phyloP scores from a whole-genome alignment of 1,139 yeast species.

The Hyphopichia fennica region DNA sequence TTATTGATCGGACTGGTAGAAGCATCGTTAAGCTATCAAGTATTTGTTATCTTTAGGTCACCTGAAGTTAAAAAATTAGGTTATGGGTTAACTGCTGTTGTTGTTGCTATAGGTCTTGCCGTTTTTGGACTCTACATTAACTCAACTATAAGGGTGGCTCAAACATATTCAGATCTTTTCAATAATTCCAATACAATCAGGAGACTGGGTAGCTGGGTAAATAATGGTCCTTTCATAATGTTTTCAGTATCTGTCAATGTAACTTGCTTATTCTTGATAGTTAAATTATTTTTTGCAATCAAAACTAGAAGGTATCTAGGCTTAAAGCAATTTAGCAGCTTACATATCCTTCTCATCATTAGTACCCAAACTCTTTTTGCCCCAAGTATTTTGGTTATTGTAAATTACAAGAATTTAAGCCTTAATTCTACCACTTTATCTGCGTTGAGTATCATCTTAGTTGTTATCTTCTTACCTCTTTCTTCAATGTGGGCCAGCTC shows the following conservation, averaged over 20 bases:
- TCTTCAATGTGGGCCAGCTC: constrained; percentile 85
- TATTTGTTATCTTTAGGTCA: constrained; percentile 62
- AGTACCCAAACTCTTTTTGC: constrained; percentile 76
- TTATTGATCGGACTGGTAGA: constrained; percentile 62
- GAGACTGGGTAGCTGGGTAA: constrained; percentile 24
- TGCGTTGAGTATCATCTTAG: constrained; percentile 28
- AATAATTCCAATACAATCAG: constrained; percentile 7
- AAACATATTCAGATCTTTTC: constrained; percentile 14
- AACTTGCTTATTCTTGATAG: constrained; percentile 57
- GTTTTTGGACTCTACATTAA: constrained; percentile 57
- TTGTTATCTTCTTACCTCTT: constrained; percentile 71
- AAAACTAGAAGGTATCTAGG: constrained; percentile 75
- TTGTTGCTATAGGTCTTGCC: constrained; percentile 45
- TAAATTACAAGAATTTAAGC: constrained; percentile 36
- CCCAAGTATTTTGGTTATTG: constrained; percentile 68
- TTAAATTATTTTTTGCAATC: constrained; percentile 67
- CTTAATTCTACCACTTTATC: constrained; percentile 15
- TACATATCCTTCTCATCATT: constrained; percentile 80
- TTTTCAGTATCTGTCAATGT: constrained; percentile 69
- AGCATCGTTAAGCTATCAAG: constrained; percentile 67
- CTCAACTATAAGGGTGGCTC: constrained; percentile 16
- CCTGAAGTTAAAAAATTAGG: constrained; percentile 47
- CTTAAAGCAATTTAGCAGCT: constrained; percentile 73
- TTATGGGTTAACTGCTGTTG: constrained; percentile 33
- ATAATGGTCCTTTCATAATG: constrained; percentile 56